These are phyloP conservation scores for Geranomyces michiganensis DNA, from an alignment of 192 early-diverging fungal species.

Conservation along the genomic window DNA sequence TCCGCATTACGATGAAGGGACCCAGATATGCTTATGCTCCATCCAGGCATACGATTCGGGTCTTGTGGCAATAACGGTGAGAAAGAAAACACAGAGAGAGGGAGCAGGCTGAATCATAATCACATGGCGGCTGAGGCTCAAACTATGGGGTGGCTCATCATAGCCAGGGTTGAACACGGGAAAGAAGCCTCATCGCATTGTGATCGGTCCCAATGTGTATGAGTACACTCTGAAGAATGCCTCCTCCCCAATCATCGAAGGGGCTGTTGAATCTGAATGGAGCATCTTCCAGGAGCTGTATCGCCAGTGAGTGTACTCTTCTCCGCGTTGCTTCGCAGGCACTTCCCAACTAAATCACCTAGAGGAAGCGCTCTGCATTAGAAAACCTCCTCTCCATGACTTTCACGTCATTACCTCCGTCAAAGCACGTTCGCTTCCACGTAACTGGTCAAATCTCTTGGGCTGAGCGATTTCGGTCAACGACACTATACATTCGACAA, in stretches of 20 bases:
- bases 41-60: conserved; percentile 44
- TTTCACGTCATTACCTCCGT: conserved; percentile 23
- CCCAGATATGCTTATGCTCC: conserved; percentile 47
- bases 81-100: no score
- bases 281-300: conserved; percentile 39
- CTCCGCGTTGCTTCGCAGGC: neutral
- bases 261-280: conserved; percentile 39
- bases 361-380: neutral
- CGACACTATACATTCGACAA: conserved; percentile 29
- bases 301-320: conserved; percentile 24
- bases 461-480: conserved; percentile 18
- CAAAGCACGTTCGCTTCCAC: conserved; percentile 14
- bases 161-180: conserved; percentile 14
- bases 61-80: conserved; percentile 42
- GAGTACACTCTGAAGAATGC: conserved; percentile 38
- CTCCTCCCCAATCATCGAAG: conserved; percentile 23
- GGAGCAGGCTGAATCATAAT: no score
- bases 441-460: conserved; percentile 29
- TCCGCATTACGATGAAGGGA: conserved; percentile 15
- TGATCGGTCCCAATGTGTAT: conserved; percentile 36
- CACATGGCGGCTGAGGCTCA: no score
- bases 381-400: conserved; percentile 21
- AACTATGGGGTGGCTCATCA: neutral
- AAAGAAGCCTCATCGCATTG: conserved; percentile 29
- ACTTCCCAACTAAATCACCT: neutral